Evolutionary conservation across 345 rosid genomes (phyloP).

Genomic region (Diplotaxis tenuifolia): DNA sequence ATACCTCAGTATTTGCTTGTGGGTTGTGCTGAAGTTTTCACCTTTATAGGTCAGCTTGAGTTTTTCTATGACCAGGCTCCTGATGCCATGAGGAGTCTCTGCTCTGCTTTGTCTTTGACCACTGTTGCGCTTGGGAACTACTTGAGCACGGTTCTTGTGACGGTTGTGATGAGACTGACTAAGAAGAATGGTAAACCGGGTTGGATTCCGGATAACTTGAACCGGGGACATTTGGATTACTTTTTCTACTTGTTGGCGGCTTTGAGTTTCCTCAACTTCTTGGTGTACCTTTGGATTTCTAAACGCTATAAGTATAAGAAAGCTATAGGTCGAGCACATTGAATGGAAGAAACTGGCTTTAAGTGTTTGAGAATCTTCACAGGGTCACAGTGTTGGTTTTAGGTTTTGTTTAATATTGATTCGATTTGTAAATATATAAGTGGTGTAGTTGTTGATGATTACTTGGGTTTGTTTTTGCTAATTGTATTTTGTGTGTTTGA

Average conservation of each 20-base stretch:
- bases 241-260: constrained; percentile 63
- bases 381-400: constrained; percentile 1
- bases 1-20: constrained; percentile 49
- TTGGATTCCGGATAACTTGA: constrained; percentile 58
- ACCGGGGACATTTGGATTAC: constrained; percentile 45
- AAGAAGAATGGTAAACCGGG: constrained; percentile 44
- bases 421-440: constrained; percentile 12
- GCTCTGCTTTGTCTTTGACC: constrained; percentile 49
- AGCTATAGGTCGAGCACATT: constrained; percentile 41
- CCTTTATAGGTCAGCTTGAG: constrained; percentile 49
- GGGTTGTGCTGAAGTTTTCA: constrained; percentile 56
- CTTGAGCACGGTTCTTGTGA: constrained; percentile 45
- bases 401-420: not conserved
- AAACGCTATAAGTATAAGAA: constrained; percentile 80
- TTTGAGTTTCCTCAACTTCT: constrained; percentile 73
- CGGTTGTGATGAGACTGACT: constrained; percentile 41
- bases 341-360: constrained; percentile 14
- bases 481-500: not conserved
- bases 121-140: constrained; percentile 50
- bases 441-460: constrained; percentile 1
- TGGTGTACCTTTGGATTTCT: constrained; percentile 65
- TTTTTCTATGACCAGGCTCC: constrained; percentile 53
- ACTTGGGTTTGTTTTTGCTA: not conserved
- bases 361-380: not conserved
- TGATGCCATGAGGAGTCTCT: constrained; percentile 53